Conservation (phyloP, 2,329 filamentous ascomycete species). For the Alternaria triticina region DNA sequence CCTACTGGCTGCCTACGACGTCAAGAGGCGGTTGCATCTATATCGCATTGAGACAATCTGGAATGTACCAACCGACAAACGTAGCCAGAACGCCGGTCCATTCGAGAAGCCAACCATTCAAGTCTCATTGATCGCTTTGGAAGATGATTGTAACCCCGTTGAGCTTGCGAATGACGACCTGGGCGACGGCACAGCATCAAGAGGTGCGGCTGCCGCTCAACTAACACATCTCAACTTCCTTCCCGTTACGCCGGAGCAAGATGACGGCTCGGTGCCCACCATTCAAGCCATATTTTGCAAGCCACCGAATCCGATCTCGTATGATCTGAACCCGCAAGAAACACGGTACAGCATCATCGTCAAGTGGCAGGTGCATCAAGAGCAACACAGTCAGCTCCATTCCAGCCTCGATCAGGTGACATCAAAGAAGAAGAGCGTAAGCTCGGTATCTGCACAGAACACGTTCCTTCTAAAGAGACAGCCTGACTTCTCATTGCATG, state of each 20-base stretch:
- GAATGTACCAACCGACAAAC: constrained; percentile 66
- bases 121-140: constrained; percentile 34
- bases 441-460: constrained; percentile 41
- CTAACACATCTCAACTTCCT: constrained; percentile 79
- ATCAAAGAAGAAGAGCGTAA: constrained; percentile 64
- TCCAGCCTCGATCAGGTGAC: constrained; percentile 79
- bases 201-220: constrained; percentile 39
- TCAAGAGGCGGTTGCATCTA: constrained; percentile 74
- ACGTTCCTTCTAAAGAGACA: constrained; percentile 59
- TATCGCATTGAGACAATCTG: constrained; percentile 78
- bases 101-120: constrained; percentile 48
- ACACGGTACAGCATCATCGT: constrained; percentile 77
- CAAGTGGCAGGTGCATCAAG: constrained; percentile 78
- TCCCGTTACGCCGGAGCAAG: constrained; percentile 67
- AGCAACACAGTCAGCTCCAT: constrained; percentile 68
- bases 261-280: constrained; percentile 65
- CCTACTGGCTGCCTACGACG: constrained; percentile 71
- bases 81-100: constrained; percentile 53
- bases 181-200: constrained; percentile 28
- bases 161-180: constrained; percentile 32
- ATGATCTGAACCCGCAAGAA: constrained; percentile 63
- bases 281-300: constrained; percentile 77
- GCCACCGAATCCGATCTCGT: constrained; percentile 47
- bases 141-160: constrained; percentile 42
- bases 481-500: constrained; percentile 72